phyloP scores from a whole-genome alignment of 2,329 filamentous ascomycete species.

The Thelonectria rubi region DNA sequence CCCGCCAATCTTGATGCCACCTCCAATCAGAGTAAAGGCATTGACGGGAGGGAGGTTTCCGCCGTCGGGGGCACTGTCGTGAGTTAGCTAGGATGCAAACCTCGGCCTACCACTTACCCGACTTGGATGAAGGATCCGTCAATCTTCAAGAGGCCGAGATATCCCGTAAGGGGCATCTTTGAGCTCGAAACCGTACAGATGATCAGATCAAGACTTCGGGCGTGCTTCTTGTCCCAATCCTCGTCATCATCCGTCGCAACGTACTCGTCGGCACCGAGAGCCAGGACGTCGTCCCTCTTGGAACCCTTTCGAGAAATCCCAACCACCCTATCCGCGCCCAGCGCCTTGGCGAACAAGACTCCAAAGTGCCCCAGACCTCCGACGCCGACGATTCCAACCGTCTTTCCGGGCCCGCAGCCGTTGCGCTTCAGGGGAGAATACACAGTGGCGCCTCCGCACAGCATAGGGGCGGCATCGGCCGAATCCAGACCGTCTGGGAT shows the following conservation, averaged over 20 bases:
- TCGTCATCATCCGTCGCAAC: slow-evolving; percentile 62
- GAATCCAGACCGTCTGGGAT: slow-evolving; percentile 75
- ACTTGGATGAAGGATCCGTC: slow-evolving; percentile 69
- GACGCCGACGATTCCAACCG: slow-evolving; percentile 75
- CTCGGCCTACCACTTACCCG: slow-evolving; percentile 45
- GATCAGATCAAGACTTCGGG: slow-evolving; percentile 74
- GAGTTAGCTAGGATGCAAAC: background rate
- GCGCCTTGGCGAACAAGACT: slow-evolving; percentile 71
- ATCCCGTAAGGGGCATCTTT: slow-evolving; percentile 32
- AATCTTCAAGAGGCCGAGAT: slow-evolving; percentile 51
- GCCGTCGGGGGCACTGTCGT: slow-evolving; percentile 39
- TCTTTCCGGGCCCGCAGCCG: slow-evolving; percentile 77
- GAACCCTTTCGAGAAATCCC: slow-evolving; percentile 64
- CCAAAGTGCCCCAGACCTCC: slow-evolving; percentile 77
- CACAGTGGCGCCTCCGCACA: slow-evolving; percentile 82
- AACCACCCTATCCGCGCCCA: slow-evolving; percentile 64
- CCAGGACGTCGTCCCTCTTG: slow-evolving; percentile 64
- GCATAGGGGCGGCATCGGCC: slow-evolving; percentile 75
- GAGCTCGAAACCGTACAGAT: slow-evolving; percentile 66
- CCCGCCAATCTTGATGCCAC: slow-evolving; percentile 42
- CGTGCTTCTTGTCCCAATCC: slow-evolving; percentile 61
- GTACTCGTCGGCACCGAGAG: slow-evolving; percentile 65
- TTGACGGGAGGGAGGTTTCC: slow-evolving; percentile 21
- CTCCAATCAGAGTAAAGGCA: slow-evolving; percentile 13
- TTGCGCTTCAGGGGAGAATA: slow-evolving; percentile 80